Percentiles rank a stretch among this genome's conserved stretches.
These are phyloP conservation scores for Mycena capillaripes DNA, from an alignment of 768 basidiomycete species.

Conservation along the genomic window DNA sequence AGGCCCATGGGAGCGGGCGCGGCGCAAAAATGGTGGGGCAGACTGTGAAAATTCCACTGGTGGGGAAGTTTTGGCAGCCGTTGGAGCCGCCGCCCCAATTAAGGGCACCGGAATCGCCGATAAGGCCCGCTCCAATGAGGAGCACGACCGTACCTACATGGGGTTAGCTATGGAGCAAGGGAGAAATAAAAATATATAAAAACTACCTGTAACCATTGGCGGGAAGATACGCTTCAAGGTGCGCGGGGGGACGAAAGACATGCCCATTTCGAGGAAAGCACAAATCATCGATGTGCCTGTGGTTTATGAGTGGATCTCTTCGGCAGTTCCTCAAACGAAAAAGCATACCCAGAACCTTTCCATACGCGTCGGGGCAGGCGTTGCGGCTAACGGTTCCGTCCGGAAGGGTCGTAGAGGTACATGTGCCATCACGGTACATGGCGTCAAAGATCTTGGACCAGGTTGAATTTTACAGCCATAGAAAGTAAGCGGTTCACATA, in stretches of 20 bases:
- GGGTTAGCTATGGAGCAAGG: neutral
- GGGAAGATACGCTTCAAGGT: slow-evolving; percentile 79
- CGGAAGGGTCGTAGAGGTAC: slow-evolving; percentile 66
- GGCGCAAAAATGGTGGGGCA: slow-evolving; percentile 83
- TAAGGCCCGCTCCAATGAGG: slow-evolving; percentile 83
- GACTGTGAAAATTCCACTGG: slow-evolving; percentile 74
- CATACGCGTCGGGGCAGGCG: slow-evolving; percentile 85
- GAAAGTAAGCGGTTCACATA: slow-evolving; percentile 50
- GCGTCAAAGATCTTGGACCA: slow-evolving; percentile 72
- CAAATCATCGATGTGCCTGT: slow-evolving; percentile 83
- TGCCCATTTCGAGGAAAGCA: slow-evolving; percentile 81
- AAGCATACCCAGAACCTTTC: slow-evolving; percentile 76
- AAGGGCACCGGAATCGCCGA: slow-evolving; percentile 79
- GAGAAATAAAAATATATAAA: slow-evolving; percentile 42
- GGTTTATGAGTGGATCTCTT: neutral
- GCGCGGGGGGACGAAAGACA: slow-evolving; percentile 79
- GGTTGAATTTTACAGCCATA: neutral
- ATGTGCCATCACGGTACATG: slow-evolving; percentile 86
- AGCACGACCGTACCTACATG: slow-evolving; percentile 78
- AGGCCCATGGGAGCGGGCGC: slow-evolving; percentile 82
- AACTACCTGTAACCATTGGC: slow-evolving; percentile 77
- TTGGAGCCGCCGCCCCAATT: slow-evolving; percentile 92
- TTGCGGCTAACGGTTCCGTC: slow-evolving; percentile 74
- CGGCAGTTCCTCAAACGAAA: neutral
- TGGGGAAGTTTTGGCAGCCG: slow-evolving; percentile 70